phyloP scores from a whole-genome alignment of 148 eudicot genomes.

The Nepenthes gracilis region DNA sequence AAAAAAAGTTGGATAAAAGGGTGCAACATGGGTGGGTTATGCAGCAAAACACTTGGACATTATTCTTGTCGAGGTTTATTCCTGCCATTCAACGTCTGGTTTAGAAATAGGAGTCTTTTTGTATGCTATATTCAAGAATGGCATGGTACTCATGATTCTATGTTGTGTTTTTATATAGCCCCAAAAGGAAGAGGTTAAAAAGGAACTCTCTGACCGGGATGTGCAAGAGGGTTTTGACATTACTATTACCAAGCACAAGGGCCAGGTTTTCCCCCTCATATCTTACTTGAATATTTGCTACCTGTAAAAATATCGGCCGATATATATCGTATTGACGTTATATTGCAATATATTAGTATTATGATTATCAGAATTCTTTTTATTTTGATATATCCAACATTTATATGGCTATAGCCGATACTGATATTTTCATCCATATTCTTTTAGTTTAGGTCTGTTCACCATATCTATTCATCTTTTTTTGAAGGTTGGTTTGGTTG shows the following conservation, averaged over 20 bases:
- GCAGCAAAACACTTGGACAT: too few species aligned
- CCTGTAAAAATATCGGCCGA: too few species aligned
- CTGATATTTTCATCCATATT: not conserved
- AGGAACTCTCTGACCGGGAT: conserved; percentile 63
- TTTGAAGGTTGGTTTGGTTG: not conserved
- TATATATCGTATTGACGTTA: too few species aligned
- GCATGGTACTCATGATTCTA: not conserved
- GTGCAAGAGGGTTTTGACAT: conserved; percentile 73
- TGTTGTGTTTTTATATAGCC: conserved; percentile 30
- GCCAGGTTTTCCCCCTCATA: conserved; percentile 51
- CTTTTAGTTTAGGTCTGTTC: not conserved
- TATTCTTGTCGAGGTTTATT: too few species aligned
- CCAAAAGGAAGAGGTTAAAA: conserved; percentile 65
- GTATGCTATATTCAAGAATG: too few species aligned
- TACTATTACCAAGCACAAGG: conserved; percentile 75
- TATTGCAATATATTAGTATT: too few species aligned
- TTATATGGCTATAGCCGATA: not conserved
- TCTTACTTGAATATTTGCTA: not conserved
- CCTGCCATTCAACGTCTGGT: too few species aligned
- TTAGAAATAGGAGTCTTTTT: too few species aligned
- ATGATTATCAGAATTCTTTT: not conserved
- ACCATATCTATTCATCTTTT: conserved; percentile 1
- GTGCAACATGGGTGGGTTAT: too few species aligned
- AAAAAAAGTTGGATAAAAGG: too few species aligned
- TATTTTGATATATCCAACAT: not conserved